A percentile compares a stretch with the other conserved stretches of the same genome.
Evolutionary conservation across 352 stramenopile genomes (phyloP).

Genomic region (Pythium guiyangense): DNA sequence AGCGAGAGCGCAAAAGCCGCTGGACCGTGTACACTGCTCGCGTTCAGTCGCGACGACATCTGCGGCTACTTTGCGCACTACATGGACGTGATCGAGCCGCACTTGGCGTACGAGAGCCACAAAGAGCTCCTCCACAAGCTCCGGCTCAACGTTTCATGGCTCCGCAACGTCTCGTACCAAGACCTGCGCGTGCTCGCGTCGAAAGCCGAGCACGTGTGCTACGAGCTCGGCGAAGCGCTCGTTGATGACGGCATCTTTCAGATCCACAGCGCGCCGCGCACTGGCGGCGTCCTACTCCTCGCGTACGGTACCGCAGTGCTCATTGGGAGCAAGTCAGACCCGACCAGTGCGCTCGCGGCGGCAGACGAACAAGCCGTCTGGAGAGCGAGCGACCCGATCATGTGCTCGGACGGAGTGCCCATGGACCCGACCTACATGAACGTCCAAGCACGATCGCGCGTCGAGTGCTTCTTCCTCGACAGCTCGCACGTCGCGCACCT

Average conservation of each 20-base stretch:
- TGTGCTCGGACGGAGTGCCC: constrained; percentile 14
- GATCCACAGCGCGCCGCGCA: constrained; percentile 16
- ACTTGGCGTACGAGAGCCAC: constrained; percentile 46
- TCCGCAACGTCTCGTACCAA: constrained; percentile 37
- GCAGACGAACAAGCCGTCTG: constrained; percentile 23
- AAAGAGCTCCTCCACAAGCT: constrained; percentile 47
- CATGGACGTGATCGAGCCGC: constrained; percentile 58
- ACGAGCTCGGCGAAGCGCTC: constrained; percentile 34
- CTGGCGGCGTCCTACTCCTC: constrained; percentile 27
- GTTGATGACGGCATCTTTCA: constrained; percentile 31
- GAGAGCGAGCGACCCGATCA: constrained; percentile 26
- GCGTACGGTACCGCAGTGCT: constrained; percentile 24
- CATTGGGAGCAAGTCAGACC: constrained; percentile 12
- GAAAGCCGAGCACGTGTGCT: constrained; percentile 37
- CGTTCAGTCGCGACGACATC: constrained; percentile 47
- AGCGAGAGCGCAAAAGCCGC: constrained; percentile 34
- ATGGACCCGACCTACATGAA: constrained; percentile 20
- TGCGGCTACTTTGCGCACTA: constrained; percentile 58
- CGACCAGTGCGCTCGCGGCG: constrained; percentile 10
- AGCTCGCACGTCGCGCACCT: constrained; percentile 19
- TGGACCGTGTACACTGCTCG: constrained; percentile 33
- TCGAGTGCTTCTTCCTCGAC: constrained; percentile 63
- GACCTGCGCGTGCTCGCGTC: constrained; percentile 45
- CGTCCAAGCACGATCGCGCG: constrained; percentile 31
- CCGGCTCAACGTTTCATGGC: constrained; percentile 35